Evolutionary conservation across 2,329 filamentous ascomycete species (phyloP), one percentile per base, ranked within the genome.

Genomic region (Sporothrix brasiliensis): DNA sequence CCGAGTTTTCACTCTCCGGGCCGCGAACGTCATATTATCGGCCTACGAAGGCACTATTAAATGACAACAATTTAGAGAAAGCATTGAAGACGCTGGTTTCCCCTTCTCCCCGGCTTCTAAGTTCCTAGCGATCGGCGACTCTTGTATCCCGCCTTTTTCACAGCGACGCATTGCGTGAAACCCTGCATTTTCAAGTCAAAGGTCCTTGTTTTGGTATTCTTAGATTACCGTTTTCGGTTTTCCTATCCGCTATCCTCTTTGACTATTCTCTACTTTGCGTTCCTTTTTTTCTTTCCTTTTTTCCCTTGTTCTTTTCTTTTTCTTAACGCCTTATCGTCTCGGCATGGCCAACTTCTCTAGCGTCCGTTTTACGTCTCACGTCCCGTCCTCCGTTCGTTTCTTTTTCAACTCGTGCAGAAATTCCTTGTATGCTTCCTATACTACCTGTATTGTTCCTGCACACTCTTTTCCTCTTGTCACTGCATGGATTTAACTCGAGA

Each of bases 361-460:
- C 34, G n/a, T 44, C n/a, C 7, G 34, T 61, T 34, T 7, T 44
- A 13, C 14, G n/a, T 21, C 39, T 24, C 4, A 16, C 56, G 16
- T 44, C 56, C 39, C 34, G 19, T 61, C n/a, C 24, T 44, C 19
- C 27, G 52, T 54, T 54, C 24, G 21, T 30, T 11, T 61, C 56
- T 61, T 61, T n/a, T 13, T 2, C 56, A 44, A 14, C n/a, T 61
- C n/a, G 7, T 61, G 19, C 39, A n/a, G 44, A n/a, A 9, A 44
- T 34, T n/a, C 16, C 34, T 30, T 19, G 56, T 41, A 24, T 24
- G 7, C 54, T 30, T 39, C 39, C 30, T 60, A 5, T 60, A 60
- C 16, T 34, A 21, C 10, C 16, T 34, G 56, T 60, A 60, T 60
- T 41, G 41, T 41, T 60, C 56, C 56, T 41, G 19, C 56, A 60